Percentiles rank a stretch among this genome's conserved stretches.
phyloP scores from a whole-genome alignment of 495 filamentous ascomycete species.

The Trichoderma virens region DNA sequence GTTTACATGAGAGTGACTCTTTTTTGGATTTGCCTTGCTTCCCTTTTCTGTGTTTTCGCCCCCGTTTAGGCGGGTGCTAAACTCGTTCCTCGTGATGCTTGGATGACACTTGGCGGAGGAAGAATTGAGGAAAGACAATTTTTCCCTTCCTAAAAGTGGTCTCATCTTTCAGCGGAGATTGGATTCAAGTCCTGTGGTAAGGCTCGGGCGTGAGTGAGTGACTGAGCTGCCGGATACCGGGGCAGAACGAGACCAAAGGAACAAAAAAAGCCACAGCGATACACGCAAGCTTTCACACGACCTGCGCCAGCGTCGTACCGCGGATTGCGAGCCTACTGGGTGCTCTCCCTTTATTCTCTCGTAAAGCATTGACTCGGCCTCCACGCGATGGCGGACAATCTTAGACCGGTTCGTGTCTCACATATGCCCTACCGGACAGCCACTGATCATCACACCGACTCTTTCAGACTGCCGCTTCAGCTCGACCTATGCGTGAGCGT shows the following conservation, averaged over 20 bases:
- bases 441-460: not conserved
- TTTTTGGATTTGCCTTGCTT: no score
- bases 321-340: not conserved
- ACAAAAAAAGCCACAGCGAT: not conserved
- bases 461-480: not conserved
- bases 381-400: not conserved
- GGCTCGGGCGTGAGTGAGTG: no score
- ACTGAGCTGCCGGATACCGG: not conserved
- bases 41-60: no score
- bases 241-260: not conserved
- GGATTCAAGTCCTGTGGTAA: no score
- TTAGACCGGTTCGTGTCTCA: not conserved
- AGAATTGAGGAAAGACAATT: no score
- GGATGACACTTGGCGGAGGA: no score
- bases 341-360: not conserved
- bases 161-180: no score
- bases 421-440: not conserved
- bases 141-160: no score
- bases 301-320: conserved; percentile 1
- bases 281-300: not conserved
- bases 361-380: not conserved
- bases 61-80: no score
- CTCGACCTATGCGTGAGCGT: not conserved
- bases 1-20: not conserved
- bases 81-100: no score